These are phyloP conservation scores for Quercus ilex DNA, from an alignment of 306 rosid genomes.

Conservation along the genomic window DNA sequence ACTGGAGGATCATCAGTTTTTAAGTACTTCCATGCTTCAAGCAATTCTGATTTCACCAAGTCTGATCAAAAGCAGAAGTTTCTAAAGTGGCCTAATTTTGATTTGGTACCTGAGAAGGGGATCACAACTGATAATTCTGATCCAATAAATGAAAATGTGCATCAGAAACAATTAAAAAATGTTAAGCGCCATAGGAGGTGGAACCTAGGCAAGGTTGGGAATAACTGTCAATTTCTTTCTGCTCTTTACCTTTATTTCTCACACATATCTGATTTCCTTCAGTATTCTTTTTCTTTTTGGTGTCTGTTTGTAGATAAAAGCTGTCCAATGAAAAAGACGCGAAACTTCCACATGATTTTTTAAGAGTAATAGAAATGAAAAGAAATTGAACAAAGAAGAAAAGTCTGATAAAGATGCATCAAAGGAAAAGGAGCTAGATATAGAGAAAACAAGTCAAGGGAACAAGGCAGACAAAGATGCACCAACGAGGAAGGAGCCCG, in stretches of 20 bases:
- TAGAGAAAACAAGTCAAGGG: too few species aligned
- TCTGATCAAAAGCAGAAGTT: slow-evolving; percentile 61
- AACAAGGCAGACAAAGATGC: too few species aligned
- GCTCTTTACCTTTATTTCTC: not conserved
- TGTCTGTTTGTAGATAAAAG: slow-evolving; percentile 59
- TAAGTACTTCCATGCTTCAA: slow-evolving; percentile 59
- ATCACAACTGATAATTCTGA: slow-evolving; percentile 38
- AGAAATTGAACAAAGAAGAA: too few species aligned
- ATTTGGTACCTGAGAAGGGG: slow-evolving; percentile 59
- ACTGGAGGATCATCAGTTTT: slow-evolving; percentile 91
- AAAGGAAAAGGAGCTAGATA: too few species aligned
- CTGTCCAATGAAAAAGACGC: too few species aligned
- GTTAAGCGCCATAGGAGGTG: slow-evolving; percentile 93
- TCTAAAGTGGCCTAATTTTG: slow-evolving; percentile 60
- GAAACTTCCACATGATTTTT: too few species aligned
- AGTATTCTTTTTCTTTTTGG: slow-evolving; percentile 12
- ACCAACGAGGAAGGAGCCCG: too few species aligned
- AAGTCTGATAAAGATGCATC: too few species aligned
- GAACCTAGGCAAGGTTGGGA: slow-evolving; percentile 79
- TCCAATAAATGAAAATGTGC: slow-evolving; percentile 49
- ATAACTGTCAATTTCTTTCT: slow-evolving; percentile 22
- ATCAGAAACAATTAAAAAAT: slow-evolving; percentile 56
- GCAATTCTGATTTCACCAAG: slow-evolving; percentile 58
- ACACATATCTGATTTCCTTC: slow-evolving; percentile 1
- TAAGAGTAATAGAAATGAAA: too few species aligned